These are phyloP conservation scores for Globomyces pollinis-pini DNA, from an alignment of 192 early-diverging fungal species.

Conservation along the genomic window DNA sequence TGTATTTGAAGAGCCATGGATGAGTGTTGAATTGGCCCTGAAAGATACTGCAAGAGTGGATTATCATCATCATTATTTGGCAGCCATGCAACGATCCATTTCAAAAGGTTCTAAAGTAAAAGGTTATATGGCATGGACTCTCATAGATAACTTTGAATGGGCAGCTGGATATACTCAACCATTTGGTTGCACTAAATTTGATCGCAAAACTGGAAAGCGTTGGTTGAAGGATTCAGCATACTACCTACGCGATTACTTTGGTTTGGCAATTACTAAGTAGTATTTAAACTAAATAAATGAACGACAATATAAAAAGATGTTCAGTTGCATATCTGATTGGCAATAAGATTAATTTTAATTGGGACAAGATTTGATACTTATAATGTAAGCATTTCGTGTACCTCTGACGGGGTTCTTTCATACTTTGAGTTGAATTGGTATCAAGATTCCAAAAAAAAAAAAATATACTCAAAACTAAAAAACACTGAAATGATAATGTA, in stretches of 20 bases:
- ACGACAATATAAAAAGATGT: no score
- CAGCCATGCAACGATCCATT: slow-evolving; percentile 9
- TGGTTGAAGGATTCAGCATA: slow-evolving; percentile 23
- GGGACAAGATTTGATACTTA: no score
- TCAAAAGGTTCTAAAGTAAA: slow-evolving; percentile 12
- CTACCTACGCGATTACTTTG: slow-evolving; percentile 10
- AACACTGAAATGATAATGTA: slow-evolving; percentile 2
- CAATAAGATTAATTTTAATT: no score
- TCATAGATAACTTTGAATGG: slow-evolving; percentile 41
- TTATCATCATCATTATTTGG: slow-evolving; percentile 26
- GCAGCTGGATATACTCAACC: slow-evolving; percentile 20
- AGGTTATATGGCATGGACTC: slow-evolving; percentile 33
- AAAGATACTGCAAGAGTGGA: slow-evolving; percentile 14
- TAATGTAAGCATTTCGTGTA: no score
- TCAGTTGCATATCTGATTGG: no score
- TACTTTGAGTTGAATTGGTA: no score
- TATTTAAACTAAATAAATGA: no score
- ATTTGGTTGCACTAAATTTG: slow-evolving; percentile 28
- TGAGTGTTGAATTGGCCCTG: slow-evolving; percentile 4
- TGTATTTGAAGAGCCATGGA: background rate
- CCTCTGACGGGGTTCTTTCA: no score
- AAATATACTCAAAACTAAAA: no score
- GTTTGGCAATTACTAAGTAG: no score
- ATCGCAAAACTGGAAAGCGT: slow-evolving; percentile 27
- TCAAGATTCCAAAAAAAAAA: no score